These are phyloP conservation scores for Cyclotella kingstonii DNA, from an alignment of 108 stramenopile species.

Conservation along the genomic window DNA sequence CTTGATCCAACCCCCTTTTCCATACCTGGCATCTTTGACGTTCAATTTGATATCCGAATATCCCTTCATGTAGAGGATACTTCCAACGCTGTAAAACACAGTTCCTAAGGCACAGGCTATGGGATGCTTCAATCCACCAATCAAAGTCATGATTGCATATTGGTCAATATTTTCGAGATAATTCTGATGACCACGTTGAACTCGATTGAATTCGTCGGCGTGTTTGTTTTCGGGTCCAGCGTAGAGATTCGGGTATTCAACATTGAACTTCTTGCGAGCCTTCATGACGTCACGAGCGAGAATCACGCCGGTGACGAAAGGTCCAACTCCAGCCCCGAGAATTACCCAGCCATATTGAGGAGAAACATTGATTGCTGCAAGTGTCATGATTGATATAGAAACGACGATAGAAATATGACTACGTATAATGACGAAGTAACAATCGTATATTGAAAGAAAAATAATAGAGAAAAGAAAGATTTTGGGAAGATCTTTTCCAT, in stretches of 20 bases:
- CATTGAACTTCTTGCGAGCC: constrained; percentile 59
- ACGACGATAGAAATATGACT: no score
- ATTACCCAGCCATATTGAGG: constrained; percentile 25
- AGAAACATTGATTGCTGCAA: constrained; percentile 19
- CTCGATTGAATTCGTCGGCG: constrained; percentile 87
- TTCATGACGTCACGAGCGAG: constrained; percentile 62
- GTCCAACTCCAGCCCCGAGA: constrained; percentile 39
- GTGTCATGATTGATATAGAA: no score
- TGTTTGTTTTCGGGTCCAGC: constrained; percentile 74
- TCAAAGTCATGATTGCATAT: constrained; percentile 52
- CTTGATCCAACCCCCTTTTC: constrained; percentile 71
- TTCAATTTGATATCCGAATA: constrained; percentile 67
- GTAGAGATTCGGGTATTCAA: constrained; percentile 84
- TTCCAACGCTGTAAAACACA: constrained; percentile 54
- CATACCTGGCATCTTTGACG: constrained; percentile 69
- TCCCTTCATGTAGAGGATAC: constrained; percentile 55
- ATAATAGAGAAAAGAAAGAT: no score
- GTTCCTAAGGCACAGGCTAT: constrained; percentile 36
- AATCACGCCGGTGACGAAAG: constrained; percentile 36
- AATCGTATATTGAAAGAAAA: no score
- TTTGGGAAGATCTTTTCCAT: no score
- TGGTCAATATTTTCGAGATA: constrained; percentile 49
- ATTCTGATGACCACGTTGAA: constrained; percentile 88
- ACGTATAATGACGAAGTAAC: no score
- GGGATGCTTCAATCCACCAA: constrained; percentile 84